Evolutionary conservation across 495 filamentous ascomycete species (phyloP).

Genomic region (Paragyromitra xinjiangensis): DNA sequence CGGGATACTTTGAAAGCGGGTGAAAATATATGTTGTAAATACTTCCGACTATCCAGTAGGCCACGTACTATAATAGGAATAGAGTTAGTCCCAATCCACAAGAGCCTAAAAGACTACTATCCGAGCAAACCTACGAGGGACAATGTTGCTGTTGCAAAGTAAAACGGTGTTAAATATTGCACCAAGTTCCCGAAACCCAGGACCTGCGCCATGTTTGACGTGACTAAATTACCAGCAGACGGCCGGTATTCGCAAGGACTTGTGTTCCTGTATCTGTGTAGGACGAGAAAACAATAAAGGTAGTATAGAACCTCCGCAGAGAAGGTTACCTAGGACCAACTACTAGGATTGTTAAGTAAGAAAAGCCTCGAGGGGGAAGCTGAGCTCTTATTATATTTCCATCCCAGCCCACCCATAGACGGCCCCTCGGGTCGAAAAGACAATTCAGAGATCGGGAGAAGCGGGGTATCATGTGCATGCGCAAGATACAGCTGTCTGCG

Average conservation of each 20-base stretch:
- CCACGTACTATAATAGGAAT: not conserved
- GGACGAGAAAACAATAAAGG: not conserved
- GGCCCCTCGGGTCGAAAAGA: not conserved
- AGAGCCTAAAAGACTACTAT: not conserved
- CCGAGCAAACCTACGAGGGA: not conserved
- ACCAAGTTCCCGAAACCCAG: not conserved
- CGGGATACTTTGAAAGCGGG: slow-evolving; percentile 50
- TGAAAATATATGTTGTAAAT: slow-evolving; percentile 53
- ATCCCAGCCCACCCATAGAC: not conserved
- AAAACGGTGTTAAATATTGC: slow-evolving; percentile 3
- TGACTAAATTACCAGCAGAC: not conserved
- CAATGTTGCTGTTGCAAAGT: not conserved
- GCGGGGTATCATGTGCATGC: slow-evolving; percentile 1
- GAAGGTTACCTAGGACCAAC: not conserved
- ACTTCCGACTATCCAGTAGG: slow-evolving; percentile 13
- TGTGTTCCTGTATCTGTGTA: not conserved
- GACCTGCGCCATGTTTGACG: not conserved
- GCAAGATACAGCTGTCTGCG: not conserved
- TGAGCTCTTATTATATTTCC: not conserved
- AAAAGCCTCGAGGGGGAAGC: not conserved
- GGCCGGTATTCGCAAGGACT: not conserved
- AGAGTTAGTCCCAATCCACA: not conserved
- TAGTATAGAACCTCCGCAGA: not conserved
- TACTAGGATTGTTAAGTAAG: not conserved
- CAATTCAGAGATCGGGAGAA: not conserved